Evolutionary conservation across 2,329 filamentous ascomycete species (phyloP).

Genomic region (Cladosporium sp.): DNA sequence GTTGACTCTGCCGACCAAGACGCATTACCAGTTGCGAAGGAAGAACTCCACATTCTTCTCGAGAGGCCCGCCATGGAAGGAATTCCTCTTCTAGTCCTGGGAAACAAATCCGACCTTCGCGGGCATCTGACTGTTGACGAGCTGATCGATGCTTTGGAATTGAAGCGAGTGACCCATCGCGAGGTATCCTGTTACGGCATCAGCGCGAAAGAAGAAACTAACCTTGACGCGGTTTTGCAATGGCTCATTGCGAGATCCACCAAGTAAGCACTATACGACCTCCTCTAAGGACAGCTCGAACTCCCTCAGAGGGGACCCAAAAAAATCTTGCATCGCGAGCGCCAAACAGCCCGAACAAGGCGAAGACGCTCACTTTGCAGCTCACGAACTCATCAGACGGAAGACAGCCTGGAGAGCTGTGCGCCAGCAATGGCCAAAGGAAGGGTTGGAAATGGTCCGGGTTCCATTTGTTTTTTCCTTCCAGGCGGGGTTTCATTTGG

Average conservation of each 20-base stretch:
- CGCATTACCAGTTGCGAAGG: slow-evolving; percentile 76
- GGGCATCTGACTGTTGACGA: slow-evolving; percentile 90
- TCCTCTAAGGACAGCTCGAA: background rate
- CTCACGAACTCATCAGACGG: slow-evolving; percentile 14
- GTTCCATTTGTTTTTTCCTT: too few relatives aligned
- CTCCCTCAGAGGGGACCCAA: slow-evolving; percentile 5
- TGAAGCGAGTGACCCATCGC: slow-evolving; percentile 82
- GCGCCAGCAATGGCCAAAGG: slow-evolving; percentile 33
- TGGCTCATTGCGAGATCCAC: slow-evolving; percentile 90
- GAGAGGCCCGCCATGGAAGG: slow-evolving; percentile 77
- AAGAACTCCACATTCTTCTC: slow-evolving; percentile 87
- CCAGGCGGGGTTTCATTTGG: background rate
- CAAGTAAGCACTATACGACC: slow-evolving; percentile 44
- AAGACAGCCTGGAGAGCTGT: slow-evolving; percentile 25
- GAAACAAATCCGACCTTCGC: slow-evolving; percentile 95
- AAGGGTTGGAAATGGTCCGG: background rate
- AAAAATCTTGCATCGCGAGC: slow-evolving; percentile 9
- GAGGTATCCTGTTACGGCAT: slow-evolving; percentile 99
- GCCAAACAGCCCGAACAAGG: too few relatives aligned
- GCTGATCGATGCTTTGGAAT: slow-evolving; percentile 84
- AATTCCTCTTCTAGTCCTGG: slow-evolving; percentile 88
- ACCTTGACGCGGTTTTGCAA: slow-evolving; percentile 91
- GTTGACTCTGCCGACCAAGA: slow-evolving; percentile 88
- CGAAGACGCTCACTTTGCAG: background rate
- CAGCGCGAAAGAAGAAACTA: slow-evolving; percentile 97